Percentiles rank a stretch among this genome's conserved stretches.
phyloP scores from a whole-genome alignment of 495 filamentous ascomycete species.

The Penicillium fimorum region DNA sequence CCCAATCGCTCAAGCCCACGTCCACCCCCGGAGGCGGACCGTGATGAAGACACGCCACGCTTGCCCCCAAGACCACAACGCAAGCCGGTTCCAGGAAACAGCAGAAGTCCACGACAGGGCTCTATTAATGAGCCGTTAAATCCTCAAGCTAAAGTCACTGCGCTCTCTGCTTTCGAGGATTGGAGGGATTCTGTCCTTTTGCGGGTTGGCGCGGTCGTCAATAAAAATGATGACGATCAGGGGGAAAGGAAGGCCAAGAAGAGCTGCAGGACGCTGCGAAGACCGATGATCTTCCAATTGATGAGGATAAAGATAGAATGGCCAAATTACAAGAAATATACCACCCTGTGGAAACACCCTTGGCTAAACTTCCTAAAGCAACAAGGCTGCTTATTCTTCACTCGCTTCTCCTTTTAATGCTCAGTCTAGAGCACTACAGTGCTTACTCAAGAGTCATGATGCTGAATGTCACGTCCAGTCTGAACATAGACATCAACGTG shows the following conservation, averaged over 20 bases:
- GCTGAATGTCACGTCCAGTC: slow-evolving; percentile 63
- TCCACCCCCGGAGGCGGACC: slow-evolving; percentile 1
- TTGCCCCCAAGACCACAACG: slow-evolving; percentile 20
- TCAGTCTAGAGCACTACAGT: slow-evolving; percentile 80
- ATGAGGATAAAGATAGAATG: slow-evolving; percentile 28
- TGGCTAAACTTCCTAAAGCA: slow-evolving; percentile 40
- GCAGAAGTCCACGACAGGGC: slow-evolving; percentile 11
- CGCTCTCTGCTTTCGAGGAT: slow-evolving; percentile 58
- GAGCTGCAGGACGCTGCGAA: slow-evolving; percentile 12
- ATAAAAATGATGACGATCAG: slow-evolving; percentile 49
- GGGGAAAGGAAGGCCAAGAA: slow-evolving; percentile 19
- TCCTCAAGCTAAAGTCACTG: slow-evolving; percentile 33
- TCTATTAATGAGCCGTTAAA: neutral
- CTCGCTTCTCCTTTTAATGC: slow-evolving; percentile 67
- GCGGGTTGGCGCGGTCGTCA: slow-evolving; percentile 64
- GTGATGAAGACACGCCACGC: slow-evolving; percentile 16
- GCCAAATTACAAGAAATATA: slow-evolving; percentile 43
- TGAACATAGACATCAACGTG: slow-evolving; percentile 61
- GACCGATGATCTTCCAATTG: slow-evolving; percentile 25
- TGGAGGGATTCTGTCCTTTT: slow-evolving; percentile 62
- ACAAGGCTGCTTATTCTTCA: slow-evolving; percentile 51
- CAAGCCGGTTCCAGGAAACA: neutral
- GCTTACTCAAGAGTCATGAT: slow-evolving; percentile 75
- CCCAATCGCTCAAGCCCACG: slow-evolving; percentile 2
- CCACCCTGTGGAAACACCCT: slow-evolving; percentile 44